These are phyloP conservation scores for Lophiostoma macrostomum DNA, from an alignment of 495 filamentous ascomycete species.

Conservation along the genomic window DNA sequence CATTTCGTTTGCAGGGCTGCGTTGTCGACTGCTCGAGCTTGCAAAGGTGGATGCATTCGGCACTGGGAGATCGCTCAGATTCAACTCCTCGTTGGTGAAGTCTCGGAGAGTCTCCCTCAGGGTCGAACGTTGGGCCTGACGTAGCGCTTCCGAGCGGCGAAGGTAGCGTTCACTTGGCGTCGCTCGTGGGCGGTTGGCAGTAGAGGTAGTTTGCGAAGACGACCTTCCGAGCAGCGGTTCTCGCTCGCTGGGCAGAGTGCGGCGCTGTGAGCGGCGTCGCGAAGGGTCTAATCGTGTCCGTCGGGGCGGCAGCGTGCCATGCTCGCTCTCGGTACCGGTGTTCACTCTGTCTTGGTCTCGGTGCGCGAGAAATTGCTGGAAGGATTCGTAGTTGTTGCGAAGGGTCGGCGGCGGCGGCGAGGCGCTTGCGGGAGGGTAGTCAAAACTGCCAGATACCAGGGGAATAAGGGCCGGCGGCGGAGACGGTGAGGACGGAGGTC, in stretches of 20 bases:
- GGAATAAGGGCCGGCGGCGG: conserved; percentile 14
- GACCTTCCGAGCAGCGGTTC: conserved; percentile 1
- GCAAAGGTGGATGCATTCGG: not conserved
- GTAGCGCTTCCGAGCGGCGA: conserved; percentile 17
- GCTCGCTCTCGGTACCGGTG: not conserved
- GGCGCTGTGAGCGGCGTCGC: conserved; percentile 9
- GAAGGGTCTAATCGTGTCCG: not conserved
- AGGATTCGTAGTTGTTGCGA: not conserved
- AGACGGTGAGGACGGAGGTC: conserved; percentile 3
- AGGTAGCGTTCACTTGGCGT: conserved; percentile 25
- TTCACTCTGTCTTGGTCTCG: not conserved
- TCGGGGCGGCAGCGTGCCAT: not conserved
- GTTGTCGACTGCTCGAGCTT: conserved; percentile 5
- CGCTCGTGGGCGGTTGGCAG: conserved; percentile 17
- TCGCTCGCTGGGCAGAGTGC: not conserved
- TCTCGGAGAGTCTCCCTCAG: conserved; percentile 6
- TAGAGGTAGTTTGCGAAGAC: not conserved
- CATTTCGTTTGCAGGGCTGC: conserved; percentile 13
- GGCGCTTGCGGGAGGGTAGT: conserved; percentile 31
- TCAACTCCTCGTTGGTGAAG: no score
- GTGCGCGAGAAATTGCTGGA: no score
- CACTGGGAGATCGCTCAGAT: not conserved
- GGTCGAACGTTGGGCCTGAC: conserved; percentile 5
- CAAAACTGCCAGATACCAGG: conserved; percentile 31
- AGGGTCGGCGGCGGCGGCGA: conserved; percentile 8